A percentile compares a stretch with the other conserved stretches of the same genome.
Conservation (phyloP, 257 asterid species). For the Mentha longifolia region DNA sequence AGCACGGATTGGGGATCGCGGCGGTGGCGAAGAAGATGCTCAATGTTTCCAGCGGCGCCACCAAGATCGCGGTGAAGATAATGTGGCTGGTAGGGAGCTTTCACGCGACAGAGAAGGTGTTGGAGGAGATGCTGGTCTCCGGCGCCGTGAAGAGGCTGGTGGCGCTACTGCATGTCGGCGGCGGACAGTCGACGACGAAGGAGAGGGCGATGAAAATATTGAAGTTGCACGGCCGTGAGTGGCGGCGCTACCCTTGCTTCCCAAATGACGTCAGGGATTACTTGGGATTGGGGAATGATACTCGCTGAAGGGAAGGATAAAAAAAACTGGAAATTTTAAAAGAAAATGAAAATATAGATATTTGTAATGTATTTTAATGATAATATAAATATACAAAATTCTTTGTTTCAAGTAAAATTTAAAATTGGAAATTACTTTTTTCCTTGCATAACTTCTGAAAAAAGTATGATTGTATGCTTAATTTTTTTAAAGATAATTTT, state of each 20-base stretch:
- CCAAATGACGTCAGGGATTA: constrained; percentile 59
- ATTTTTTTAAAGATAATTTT: background rate
- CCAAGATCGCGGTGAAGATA: constrained; percentile 67
- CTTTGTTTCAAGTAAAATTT: background rate
- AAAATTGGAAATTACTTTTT: background rate
- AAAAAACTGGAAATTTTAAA: background rate
- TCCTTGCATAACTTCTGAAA: background rate
- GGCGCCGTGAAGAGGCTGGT: constrained; percentile 76
- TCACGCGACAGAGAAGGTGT: constrained; percentile 66
- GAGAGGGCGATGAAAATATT: constrained; percentile 62
- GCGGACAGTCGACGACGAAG: constrained; percentile 51
- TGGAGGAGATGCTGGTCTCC: constrained; percentile 75
- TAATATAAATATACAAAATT: background rate
- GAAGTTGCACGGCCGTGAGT: constrained; percentile 66
- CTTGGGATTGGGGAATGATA: constrained; percentile 53
- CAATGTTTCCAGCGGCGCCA: constrained; percentile 53
- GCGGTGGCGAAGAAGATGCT: constrained; percentile 70
- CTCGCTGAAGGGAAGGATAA: background rate
- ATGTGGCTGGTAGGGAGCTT: constrained; percentile 64
- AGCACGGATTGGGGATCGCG: constrained; percentile 77
- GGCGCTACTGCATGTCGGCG: constrained; percentile 58
- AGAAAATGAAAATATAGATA: background rate
- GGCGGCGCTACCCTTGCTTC: constrained; percentile 84
- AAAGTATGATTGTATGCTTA: background rate
- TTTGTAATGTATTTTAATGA: constrained; percentile 15